Evolutionary conservation across 768 basidiomycete genomes (phyloP), one percentile per base, ranked within the genome.

Genomic region (Postia placenta): DNA sequence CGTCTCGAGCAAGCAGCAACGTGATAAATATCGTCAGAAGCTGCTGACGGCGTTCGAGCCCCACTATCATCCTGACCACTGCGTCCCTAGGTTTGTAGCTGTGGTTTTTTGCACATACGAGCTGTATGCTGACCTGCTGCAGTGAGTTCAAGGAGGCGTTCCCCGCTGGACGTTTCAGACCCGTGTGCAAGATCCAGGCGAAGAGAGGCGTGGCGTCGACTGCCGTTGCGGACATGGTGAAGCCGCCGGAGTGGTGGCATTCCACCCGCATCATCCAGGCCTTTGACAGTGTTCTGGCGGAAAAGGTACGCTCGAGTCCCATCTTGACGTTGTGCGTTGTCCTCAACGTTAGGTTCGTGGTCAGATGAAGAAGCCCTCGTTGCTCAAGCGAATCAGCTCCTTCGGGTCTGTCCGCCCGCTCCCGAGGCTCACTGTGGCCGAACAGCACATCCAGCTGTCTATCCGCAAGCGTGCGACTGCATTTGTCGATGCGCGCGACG

Each of bases 111-210:
- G 7, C 25, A 4, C 30, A 5, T 6, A 17, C 30, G 11, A 17
- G 11, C 23, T 26, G 7, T 7, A 30, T 49, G 23, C 55, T 15
- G 53, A n/a, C 15, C 39, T 28, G 56, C 35, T 59, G 30, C 53
- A 89, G 90, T 55, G 93, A 95, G 67, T 91, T 94, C 72, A 94
- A 93, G 63, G 88, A 95, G 60, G 89, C 92, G 1, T 96, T 93
- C 69, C 93, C 93, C 5, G 90, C 89, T 2, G 92, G 92, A 27
- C 76, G 88, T 30, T 93, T 96, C 74, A 74, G 92, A 14, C 91
- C 91, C 9, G 80, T 93, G 30, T 93, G 91, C 73, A 89, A 89
- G 64, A 91, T 94, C 50, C 86, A 88, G 58, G 84, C 89, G 5
- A 91, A 90, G 68, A 71, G 87, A 42, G 84, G 87, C 19, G 83